A percentile compares a stretch with the other conserved stretches of the same genome.
Evolutionary conservation across 2,329 filamentous ascomycete genomes (phyloP).

Genomic region (Fusarium vanettenii): DNA sequence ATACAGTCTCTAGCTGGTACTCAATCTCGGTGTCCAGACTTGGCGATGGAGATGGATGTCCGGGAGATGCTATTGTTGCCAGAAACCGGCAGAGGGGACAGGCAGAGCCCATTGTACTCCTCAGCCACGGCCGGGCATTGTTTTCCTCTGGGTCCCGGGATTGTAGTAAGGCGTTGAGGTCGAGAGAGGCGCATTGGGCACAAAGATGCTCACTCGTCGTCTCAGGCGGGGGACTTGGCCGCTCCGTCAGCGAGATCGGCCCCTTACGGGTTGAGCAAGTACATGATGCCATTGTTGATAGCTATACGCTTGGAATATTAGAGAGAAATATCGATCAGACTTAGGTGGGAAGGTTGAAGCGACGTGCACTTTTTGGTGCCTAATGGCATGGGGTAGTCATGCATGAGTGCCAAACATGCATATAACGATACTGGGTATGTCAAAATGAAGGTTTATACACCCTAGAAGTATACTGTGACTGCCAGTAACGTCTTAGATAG

Average conservation of each 20-base stretch:
- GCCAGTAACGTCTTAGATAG: neutral
- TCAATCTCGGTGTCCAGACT: neutral
- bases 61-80: neutral
- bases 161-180: neutral
- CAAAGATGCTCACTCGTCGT: neutral
- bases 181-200: neutral
- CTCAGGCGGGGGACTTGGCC: neutral
- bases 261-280: neutral
- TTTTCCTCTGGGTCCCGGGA: neutral
- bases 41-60: neutral
- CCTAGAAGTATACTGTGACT: neutral
- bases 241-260: neutral
- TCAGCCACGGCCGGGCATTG: neutral
- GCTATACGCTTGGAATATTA: neutral
- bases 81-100: neutral
- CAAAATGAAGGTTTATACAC: neutral
- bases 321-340: neutral
- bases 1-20: neutral
- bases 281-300: neutral
- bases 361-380: neutral
- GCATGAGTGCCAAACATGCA: neutral
- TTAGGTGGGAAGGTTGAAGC: neutral
- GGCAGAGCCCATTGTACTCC: neutral
- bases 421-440: neutral
- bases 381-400: neutral